Conservation (phyloP, 1,139 yeast species). For the Geotrichum restrictum region DNA sequence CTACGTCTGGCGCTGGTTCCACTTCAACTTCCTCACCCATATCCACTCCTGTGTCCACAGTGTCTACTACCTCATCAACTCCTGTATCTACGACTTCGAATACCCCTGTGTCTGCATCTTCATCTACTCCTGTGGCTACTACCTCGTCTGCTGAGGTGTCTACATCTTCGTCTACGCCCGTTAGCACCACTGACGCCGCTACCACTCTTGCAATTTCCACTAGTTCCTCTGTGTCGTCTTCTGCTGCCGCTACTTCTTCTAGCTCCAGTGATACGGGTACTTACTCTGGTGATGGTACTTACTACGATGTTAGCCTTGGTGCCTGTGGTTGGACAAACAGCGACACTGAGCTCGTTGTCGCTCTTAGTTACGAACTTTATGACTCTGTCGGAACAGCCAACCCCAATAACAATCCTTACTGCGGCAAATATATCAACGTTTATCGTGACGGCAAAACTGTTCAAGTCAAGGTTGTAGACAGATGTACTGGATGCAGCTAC, state of each 20-base stretch:
- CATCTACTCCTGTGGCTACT: constrained; percentile 36
- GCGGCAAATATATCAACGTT: constrained; percentile 49
- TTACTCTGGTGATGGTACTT: constrained; percentile 56
- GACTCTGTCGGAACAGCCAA: constrained; percentile 32
- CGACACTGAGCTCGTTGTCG: constrained; percentile 49
- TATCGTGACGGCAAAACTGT: constrained; percentile 46
- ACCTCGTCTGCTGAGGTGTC: constrained; percentile 31
- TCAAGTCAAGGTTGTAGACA: constrained; percentile 51
- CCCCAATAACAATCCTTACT: constrained; percentile 44
- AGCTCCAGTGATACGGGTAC: constrained; percentile 29
- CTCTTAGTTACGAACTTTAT: constrained; percentile 38
- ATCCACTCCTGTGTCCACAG: not conserved
- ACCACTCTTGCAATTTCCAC: constrained; percentile 26
- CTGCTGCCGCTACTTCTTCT: constrained; percentile 22
- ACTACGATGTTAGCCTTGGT: constrained; percentile 55
- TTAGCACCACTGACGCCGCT: constrained; percentile 24
- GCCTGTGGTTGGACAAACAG: constrained; percentile 54
- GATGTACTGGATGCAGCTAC: constrained; percentile 50
- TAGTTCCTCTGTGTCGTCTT: constrained; percentile 21
- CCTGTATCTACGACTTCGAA: constrained; percentile 30
- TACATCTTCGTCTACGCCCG: constrained; percentile 20
- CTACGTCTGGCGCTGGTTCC: constrained; percentile 27
- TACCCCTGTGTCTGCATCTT: constrained; percentile 35
- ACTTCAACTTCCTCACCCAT: constrained; percentile 36
- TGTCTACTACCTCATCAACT: not conserved